Percentiles rank a stretch among this genome's conserved stretches.
phyloP scores from a whole-genome alignment of 768 basidiomycete species.

The Serendipita indica region DNA sequence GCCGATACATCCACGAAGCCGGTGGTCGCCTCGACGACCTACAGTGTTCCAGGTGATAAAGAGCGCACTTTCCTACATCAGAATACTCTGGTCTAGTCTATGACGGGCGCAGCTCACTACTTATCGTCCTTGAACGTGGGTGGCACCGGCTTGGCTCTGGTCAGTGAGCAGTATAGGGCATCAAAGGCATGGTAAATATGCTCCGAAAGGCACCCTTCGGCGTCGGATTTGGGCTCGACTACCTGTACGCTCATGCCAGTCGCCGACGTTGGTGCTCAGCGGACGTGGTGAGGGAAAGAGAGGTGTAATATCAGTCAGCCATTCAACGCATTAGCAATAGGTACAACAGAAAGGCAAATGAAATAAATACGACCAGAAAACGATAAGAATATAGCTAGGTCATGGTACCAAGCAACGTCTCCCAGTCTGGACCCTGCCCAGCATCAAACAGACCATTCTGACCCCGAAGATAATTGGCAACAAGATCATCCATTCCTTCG shows the following conservation, averaged over 20 bases:
- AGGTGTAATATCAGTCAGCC: not conserved
- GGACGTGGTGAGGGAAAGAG: not conserved
- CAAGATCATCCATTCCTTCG: not conserved
- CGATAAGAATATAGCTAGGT: not conserved
- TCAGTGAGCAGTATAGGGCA: conserved; percentile 62
- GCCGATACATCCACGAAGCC: conserved; percentile 88
- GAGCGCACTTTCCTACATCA: conserved; percentile 44
- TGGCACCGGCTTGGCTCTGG: conserved; percentile 36
- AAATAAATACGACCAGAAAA: not conserved
- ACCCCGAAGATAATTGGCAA: not conserved
- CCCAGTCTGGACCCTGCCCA: not conserved
- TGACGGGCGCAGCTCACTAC: conserved; percentile 39
- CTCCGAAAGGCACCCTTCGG: conserved; percentile 40
- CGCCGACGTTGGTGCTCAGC: not conserved
- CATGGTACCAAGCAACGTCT: not conserved
- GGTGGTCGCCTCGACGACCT: conserved; percentile 42
- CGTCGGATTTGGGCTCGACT: not conserved
- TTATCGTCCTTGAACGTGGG: conserved; percentile 58
- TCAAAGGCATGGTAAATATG: conserved; percentile 79
- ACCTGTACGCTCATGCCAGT: not conserved
- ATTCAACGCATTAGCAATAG: not conserved
- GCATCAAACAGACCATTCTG: not conserved
- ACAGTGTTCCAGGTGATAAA: conserved; percentile 95
- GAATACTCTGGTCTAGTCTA: not conserved
- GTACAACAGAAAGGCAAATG: not conserved